A percentile compares a stretch with the other conserved stretches of the same genome.
Evolutionary conservation across 306 rosid species (phyloP).

Genomic region (Lathyrus aphaca): DNA sequence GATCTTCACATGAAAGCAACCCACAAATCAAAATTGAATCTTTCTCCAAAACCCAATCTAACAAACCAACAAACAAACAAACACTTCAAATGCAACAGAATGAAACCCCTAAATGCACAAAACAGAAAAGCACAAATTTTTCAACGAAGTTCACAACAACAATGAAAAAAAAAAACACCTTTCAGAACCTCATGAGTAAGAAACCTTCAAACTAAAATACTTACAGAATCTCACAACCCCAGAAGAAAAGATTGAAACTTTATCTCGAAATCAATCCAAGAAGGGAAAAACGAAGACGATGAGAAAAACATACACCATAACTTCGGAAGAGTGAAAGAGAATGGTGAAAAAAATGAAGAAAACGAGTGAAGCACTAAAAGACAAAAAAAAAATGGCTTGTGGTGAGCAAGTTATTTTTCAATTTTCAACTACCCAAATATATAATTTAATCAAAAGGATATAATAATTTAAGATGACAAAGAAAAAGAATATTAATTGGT

Average conservation of each 20-base stretch:
- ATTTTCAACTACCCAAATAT: constrained; percentile 10
- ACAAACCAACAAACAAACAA: constrained; percentile 27
- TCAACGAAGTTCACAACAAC: constrained; percentile 23
- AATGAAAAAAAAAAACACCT: too few species aligned
- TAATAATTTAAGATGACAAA: not conserved
- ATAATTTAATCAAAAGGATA: not conserved
- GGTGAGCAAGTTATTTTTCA: constrained; percentile 19
- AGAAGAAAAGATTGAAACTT: constrained; percentile 40
- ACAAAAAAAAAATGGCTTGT: constrained; percentile 35
- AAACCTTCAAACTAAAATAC: constrained; percentile 41
- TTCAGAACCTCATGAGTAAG: too few species aligned
- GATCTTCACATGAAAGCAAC: constrained; percentile 30
- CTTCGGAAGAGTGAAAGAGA: constrained; percentile 1
- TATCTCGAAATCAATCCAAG: constrained; percentile 35
- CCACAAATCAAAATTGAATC: constrained; percentile 25
- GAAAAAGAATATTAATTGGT: not conserved
- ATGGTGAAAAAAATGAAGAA: not conserved
- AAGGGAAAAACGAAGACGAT: constrained; percentile 39
- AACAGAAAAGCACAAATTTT: not conserved
- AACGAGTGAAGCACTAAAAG: constrained; percentile 30
- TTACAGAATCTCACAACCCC: constrained; percentile 34
- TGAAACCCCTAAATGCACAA: constrained; percentile 20
- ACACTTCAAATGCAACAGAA: constrained; percentile 22
- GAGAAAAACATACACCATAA: constrained; percentile 33
- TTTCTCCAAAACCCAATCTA: constrained; percentile 32